phyloP scores from a whole-genome alignment of 352 stramenopile genomes.

The Globisporangium cystogenes region DNA sequence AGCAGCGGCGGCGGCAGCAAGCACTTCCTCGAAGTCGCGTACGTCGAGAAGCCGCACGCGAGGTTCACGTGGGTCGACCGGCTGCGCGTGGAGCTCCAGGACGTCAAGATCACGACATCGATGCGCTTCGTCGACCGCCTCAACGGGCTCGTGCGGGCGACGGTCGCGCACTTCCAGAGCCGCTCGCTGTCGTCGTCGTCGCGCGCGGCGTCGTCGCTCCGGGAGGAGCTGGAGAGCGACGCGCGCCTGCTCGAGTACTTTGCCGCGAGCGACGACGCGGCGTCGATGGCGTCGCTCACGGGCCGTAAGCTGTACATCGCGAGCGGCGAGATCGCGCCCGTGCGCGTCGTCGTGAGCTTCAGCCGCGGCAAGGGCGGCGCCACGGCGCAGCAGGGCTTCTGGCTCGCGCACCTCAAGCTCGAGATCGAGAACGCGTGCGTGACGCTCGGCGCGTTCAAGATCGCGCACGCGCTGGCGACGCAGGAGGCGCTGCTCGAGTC shows the following conservation, averaged over 20 bases:
- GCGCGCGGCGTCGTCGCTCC: constrained; percentile 20
- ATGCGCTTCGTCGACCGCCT: constrained; percentile 80
- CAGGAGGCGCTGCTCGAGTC: constrained; percentile 67
- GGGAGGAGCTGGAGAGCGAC: constrained; percentile 24
- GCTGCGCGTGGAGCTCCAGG: constrained; percentile 51
- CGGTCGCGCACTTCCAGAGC: constrained; percentile 60
- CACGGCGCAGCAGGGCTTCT: constrained; percentile 52
- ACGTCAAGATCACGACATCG: constrained; percentile 65
- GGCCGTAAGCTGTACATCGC: constrained; percentile 77
- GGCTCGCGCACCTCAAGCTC: constrained; percentile 77
- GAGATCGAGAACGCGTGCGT: constrained; percentile 85
- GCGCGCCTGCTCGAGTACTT: constrained; percentile 71
- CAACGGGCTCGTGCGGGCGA: constrained; percentile 52
- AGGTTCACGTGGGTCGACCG: constrained; percentile 73
- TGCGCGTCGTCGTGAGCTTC: constrained; percentile 76
- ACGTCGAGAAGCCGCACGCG: constrained; percentile 58
- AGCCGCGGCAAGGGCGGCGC: constrained; percentile 62
- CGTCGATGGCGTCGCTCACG: constrained; percentile 66
- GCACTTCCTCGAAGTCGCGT: constrained; percentile 65
- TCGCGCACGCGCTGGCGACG: constrained; percentile 66
- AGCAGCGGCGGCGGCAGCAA: constrained; percentile 13
- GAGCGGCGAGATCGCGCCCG: constrained; percentile 54
- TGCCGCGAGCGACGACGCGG: constrained; percentile 34
- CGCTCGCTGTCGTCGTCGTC: constrained; percentile 49
- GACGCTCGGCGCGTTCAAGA: constrained; percentile 56